A percentile compares a stretch with the other conserved stretches of the same genome.
These are phyloP conservation scores for Ambrosiella beaveri DNA, from an alignment of 2,329 filamentous ascomycete genomes.

Conservation along the genomic window DNA sequence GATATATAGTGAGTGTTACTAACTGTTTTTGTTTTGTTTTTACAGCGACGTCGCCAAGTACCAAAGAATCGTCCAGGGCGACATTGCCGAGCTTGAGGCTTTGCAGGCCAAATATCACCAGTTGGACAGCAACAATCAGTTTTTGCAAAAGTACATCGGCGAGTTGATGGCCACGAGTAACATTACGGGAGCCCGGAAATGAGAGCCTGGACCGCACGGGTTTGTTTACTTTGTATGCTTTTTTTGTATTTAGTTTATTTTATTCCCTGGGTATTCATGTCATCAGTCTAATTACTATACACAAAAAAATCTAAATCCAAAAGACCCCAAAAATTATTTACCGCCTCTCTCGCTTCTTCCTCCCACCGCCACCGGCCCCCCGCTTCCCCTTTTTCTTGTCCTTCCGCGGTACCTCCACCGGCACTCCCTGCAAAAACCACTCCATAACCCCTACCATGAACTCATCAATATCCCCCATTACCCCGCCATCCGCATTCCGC, in stretches of 20 bases:
- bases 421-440: slow-evolving; percentile 38
- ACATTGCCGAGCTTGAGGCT: slow-evolving; percentile 86
- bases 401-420: slow-evolving; percentile 40
- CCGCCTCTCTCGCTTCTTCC: slow-evolving; percentile 28
- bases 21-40: not conserved
- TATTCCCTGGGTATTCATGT: not conserved
- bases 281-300: not conserved
- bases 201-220: slow-evolving; percentile 15
- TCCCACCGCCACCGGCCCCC: slow-evolving; percentile 34
- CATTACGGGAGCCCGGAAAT: slow-evolving; percentile 47
- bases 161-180: slow-evolving; percentile 81
- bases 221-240: not conserved
- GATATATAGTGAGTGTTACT: not conserved
- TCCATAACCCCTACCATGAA: slow-evolving; percentile 58
- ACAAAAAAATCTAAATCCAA: not conserved
- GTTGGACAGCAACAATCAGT: slow-evolving; percentile 90
- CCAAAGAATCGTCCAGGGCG: slow-evolving; percentile 74
- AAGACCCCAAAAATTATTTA: not conserved
- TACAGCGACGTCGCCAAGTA: slow-evolving; percentile 73
- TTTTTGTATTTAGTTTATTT: not conserved
- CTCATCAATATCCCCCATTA: slow-evolving; percentile 49
- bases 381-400: slow-evolving; percentile 47
- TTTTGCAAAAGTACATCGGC: slow-evolving; percentile 93
- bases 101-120: slow-evolving; percentile 93
- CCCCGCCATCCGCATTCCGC: slow-evolving; percentile 40